Evolutionary conservation across 2,329 filamentous ascomycete species (phyloP), one percentile per base, ranked within the genome.

Genomic region (Cladosporium phlei): DNA sequence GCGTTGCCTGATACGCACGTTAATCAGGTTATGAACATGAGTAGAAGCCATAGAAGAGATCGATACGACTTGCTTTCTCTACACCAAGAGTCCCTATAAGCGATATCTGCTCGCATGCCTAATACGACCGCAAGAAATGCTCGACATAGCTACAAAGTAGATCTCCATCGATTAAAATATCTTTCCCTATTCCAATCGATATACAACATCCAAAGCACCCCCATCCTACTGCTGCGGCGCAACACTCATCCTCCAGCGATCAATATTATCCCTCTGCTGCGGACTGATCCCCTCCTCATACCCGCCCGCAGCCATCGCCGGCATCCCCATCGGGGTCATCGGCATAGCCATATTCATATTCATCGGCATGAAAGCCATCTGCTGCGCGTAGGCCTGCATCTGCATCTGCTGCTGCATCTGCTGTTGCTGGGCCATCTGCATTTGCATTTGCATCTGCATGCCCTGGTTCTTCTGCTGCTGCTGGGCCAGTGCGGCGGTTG

Each of bases 241-340:
- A 46, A 72, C 60, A 38, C 66, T 61, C 55, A 75, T 69, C 57
- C 78, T 72, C 79, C 79, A 82, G 25, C 72, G 74, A 66, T 82
- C 77, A 63, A 82, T 80, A 49, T 76, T 66, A 49, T 75, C 77
- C 45, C 76, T 67, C 57, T 79, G 76, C 44, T 67, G 67, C 4
- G 70, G 64, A 58, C 77, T 70, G 59, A 75, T 65, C n/a, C 60
- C 62, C 56, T 62, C 37, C 19, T 46, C 52, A 39, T 54, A 55
- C 29, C 51, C 49, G 35, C 52, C 52, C 48, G 57, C 59, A 17
- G 34, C 49, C 52, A 53, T 47, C n/a, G n/a, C n/a, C 6, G 46
- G 32, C 51, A 50, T 44, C 2, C 33, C 42, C 52, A 52, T 51
- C 11, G 45, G 46, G 49, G 51, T 47, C 38, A 24, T 22, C 2